These are phyloP conservation scores for Leucocoprinus leucothites DNA, from an alignment of 768 basidiomycete species.

Conservation along the genomic window DNA sequence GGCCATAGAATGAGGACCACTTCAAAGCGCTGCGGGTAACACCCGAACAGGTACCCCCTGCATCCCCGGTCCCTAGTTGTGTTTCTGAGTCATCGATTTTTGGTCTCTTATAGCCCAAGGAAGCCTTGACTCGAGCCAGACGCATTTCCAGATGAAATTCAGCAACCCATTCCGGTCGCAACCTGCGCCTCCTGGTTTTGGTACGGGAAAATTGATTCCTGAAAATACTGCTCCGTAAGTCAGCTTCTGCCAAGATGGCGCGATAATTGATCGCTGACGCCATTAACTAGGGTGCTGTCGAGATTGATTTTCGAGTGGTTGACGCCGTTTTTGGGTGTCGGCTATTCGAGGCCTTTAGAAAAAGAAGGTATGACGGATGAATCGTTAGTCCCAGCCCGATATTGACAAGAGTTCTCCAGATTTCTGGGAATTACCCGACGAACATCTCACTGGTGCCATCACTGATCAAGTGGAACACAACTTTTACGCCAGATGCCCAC, in stretches of 20 bases:
- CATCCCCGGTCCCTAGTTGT: no score
- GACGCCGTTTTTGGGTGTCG: constrained; percentile 42
- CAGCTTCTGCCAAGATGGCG: background rate
- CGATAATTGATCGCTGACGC: background rate
- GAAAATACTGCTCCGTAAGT: constrained; percentile 33
- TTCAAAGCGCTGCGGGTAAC: no score
- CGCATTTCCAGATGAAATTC: constrained; percentile 19
- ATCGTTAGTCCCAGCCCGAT: background rate
- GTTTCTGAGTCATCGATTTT: background rate
- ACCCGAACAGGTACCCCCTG: background rate
- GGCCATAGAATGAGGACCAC: no score
- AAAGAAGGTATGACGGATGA: constrained; percentile 35
- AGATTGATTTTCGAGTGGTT: constrained; percentile 45
- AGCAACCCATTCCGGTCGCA: constrained; percentile 37
- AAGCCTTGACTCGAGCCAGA: background rate
- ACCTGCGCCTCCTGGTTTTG: constrained; percentile 52
- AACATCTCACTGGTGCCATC: constrained; percentile 28
- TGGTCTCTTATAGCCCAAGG: background rate
- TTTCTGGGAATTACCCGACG: constrained; percentile 41
- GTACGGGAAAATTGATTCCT: constrained; percentile 39
- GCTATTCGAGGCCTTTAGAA: constrained; percentile 48
- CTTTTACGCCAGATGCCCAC: constrained; percentile 43
- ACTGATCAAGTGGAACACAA: constrained; percentile 35
- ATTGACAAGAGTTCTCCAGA: constrained; percentile 25
- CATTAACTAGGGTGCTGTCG: constrained; percentile 27